Conservation (phyloP, 2,329 filamentous ascomycete species). For the Hypoxylon rubiginosum region DNA sequence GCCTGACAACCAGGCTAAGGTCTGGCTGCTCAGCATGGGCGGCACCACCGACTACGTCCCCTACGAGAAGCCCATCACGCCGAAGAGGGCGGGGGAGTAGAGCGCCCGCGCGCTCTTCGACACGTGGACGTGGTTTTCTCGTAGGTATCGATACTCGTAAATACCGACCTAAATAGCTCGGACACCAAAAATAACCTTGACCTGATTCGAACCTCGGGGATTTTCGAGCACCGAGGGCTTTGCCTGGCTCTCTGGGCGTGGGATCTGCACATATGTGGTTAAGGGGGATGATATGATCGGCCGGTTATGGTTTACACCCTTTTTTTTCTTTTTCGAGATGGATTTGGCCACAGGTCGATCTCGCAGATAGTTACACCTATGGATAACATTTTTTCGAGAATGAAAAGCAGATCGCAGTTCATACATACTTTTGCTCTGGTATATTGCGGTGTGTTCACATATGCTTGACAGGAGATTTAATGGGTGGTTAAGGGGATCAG, state of each 20-base stretch:
- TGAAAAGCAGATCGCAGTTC: too few relatives aligned
- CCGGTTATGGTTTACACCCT: neutral
- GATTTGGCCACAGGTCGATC: neutral
- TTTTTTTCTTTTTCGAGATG: neutral
- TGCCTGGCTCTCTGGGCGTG: neutral
- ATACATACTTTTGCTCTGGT: too few relatives aligned
- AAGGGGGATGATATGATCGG: too few relatives aligned
- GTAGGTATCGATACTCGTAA: constrained; percentile 5
- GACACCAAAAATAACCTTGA: too few relatives aligned
- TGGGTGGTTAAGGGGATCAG: too few relatives aligned
- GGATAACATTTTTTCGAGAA: too few relatives aligned
- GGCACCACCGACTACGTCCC: constrained; percentile 66
- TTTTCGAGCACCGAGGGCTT: neutral
- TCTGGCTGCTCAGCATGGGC: constrained; percentile 61
- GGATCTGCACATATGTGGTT: too few relatives aligned
- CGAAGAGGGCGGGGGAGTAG: constrained; percentile 60
- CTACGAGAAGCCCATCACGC: constrained; percentile 57
- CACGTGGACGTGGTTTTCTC: constrained; percentile 39
- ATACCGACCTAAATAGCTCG: neutral
- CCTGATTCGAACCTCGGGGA: neutral
- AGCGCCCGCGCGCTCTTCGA: constrained; percentile 42
- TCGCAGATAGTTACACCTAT: too few relatives aligned
- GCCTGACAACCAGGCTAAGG: constrained; percentile 56
- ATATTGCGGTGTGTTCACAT: too few relatives aligned
- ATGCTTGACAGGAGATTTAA: too few relatives aligned